A percentile compares a stretch with the other conserved stretches of the same genome.
phyloP scores from a whole-genome alignment of 1,284 basidiomycete species.

The Fomitopsis betulina region DNA sequence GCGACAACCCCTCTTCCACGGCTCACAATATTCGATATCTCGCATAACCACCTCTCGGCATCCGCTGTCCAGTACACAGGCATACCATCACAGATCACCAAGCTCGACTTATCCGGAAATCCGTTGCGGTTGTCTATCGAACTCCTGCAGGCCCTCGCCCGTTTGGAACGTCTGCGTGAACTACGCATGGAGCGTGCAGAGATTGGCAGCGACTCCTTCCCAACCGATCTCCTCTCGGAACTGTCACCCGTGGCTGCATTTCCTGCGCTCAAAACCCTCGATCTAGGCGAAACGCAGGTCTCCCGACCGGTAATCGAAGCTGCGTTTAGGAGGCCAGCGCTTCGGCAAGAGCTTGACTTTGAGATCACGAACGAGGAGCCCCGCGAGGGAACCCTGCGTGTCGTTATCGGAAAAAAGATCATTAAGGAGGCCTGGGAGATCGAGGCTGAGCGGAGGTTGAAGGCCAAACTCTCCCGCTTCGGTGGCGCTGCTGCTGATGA shows the following conservation, averaged over 20 bases:
- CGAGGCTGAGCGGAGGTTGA: constrained; percentile 55
- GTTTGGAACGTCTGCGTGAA: constrained; percentile 51
- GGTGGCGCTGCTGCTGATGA: constrained; percentile 5
- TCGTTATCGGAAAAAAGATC: constrained; percentile 66
- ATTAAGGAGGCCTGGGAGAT: constrained; percentile 74
- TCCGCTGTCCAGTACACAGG: constrained; percentile 44
- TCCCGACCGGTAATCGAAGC: constrained; percentile 39
- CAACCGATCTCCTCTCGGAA: constrained; percentile 35
- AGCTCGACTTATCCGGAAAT: constrained; percentile 37
- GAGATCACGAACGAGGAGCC: constrained; percentile 50
- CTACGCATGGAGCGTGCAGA: constrained; percentile 51
- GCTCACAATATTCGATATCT: constrained; percentile 53
- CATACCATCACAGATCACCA: constrained; percentile 27
- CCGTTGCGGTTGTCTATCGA: constrained; percentile 27
- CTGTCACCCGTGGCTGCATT: constrained; percentile 32
- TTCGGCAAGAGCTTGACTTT: constrained; percentile 46
- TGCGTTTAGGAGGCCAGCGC: constrained; percentile 32
- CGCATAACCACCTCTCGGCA: constrained; percentile 58
- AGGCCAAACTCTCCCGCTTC: constrained; percentile 17
- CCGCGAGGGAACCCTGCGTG: constrained; percentile 42
- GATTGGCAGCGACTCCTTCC: constrained; percentile 56
- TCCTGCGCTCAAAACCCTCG: constrained; percentile 47
- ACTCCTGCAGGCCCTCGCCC: constrained; percentile 45
- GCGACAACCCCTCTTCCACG: constrained; percentile 60
- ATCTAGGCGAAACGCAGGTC: constrained; percentile 60